phyloP scores from a whole-genome alignment of 139 green algal species.

The Deuterostichococcus epilithicus region DNA sequence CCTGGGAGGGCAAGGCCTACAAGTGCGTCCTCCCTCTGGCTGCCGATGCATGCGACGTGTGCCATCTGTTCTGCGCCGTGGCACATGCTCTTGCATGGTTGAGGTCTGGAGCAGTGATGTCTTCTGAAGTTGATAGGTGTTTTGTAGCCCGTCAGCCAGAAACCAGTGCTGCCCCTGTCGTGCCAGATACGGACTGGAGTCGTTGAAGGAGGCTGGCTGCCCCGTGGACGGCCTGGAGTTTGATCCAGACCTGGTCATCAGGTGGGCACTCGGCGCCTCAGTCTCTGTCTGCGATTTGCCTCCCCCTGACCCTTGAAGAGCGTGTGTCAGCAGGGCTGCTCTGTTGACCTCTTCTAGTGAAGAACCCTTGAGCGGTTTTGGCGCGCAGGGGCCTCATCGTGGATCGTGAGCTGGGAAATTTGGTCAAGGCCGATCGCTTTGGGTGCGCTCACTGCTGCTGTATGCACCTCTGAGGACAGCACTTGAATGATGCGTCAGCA shows the following conservation, averaged over 20 bases:
- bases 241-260: slow-evolving; percentile 80
- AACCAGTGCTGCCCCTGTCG: background rate
- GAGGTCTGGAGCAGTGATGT: too few relatives aligned
- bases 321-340: too few relatives aligned
- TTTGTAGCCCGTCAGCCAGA: too few relatives aligned
- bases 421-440: slow-evolving; percentile 64
- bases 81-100: too few relatives aligned
- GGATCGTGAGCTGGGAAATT: slow-evolving; percentile 56
- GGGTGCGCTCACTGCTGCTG: slow-evolving; percentile 21
- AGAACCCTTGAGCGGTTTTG: too few relatives aligned
- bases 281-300: too few relatives aligned
- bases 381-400: slow-evolving; percentile 54
- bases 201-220: slow-evolving; percentile 46
- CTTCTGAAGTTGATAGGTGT: too few relatives aligned
- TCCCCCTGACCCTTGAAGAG: too few relatives aligned
- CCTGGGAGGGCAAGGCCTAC: slow-evolving; percentile 90
- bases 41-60: slow-evolving; percentile 3
- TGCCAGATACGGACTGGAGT: slow-evolving; percentile 14
- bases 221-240: slow-evolving; percentile 84
- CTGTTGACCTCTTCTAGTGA: too few relatives aligned
- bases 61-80: too few relatives aligned
- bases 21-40: slow-evolving; percentile 54
- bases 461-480: too few relatives aligned
- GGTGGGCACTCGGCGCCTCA: too few relatives aligned
- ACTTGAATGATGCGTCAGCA: slow-evolving; percentile 44